Percentiles rank a stretch among this genome's conserved stretches.
phyloP scores from a whole-genome alignment of 495 filamentous ascomycete species.

The Penicillium arizonense region DNA sequence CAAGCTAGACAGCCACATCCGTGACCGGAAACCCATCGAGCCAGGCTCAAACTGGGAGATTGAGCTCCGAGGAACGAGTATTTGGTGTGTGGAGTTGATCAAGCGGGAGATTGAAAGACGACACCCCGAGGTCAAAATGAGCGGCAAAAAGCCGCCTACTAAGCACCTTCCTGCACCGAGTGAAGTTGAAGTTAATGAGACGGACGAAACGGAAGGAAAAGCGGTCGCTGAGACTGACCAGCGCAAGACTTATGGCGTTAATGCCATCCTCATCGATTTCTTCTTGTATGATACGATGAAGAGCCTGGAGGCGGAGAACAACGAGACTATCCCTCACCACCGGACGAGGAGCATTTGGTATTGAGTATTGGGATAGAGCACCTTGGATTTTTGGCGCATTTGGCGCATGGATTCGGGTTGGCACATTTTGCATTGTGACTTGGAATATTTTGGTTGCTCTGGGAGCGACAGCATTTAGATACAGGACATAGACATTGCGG shows the following conservation, averaged over 20 bases:
- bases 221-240: slow-evolving; percentile 16
- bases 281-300: slow-evolving; percentile 95
- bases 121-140: slow-evolving; percentile 59
- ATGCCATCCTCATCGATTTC: slow-evolving; percentile 93
- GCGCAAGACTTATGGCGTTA: slow-evolving; percentile 47
- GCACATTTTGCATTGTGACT: neutral
- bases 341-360: slow-evolving; percentile 96
- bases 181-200: slow-evolving; percentile 1
- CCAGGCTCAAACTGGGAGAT: slow-evolving; percentile 79
- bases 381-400: slow-evolving; percentile 5
- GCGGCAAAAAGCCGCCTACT: slow-evolving; percentile 3
- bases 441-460: slow-evolving; percentile 6
- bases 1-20: slow-evolving; percentile 67
- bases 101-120: slow-evolving; percentile 71
- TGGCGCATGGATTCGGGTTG: neutral
- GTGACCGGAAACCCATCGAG: slow-evolving; percentile 58
- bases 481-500: neutral
- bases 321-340: slow-evolving; percentile 80
- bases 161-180: neutral
- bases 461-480: neutral
- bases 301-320: slow-evolving; percentile 59
- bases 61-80: slow-evolving; percentile 83
- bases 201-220: slow-evolving; percentile 2
- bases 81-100: slow-evolving; percentile 93
- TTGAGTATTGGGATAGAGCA: slow-evolving; percentile 66